Evolutionary conservation across 176 grass and related monocot genomes (phyloP), one percentile per base, ranked within the genome.

Genomic region (Aegilops bicornis): DNA sequence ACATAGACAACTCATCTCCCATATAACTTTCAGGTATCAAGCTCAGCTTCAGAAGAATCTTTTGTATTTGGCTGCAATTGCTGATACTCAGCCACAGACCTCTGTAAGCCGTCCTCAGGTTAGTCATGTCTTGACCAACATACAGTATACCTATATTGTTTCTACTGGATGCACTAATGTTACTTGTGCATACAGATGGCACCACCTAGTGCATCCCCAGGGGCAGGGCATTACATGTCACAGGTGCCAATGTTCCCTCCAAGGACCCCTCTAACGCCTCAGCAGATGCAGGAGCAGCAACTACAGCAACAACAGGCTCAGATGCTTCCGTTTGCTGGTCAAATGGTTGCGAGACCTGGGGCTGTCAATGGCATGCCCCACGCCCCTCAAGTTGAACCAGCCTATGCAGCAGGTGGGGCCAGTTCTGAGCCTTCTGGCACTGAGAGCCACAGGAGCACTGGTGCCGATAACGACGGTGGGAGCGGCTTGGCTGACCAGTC

Each of bases 1-100:
- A 9, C 31, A 65, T 66, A 74, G 19, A 40, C 35, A 62, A 63
- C 79, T 84, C 22, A 77, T 63, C 16, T 68, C 30, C 19, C 31
- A 80, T 65, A 19, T 75, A 77, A 92, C 40, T 82, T 83, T 90
- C 70, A 99, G 97, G 87, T 99, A 94, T 85, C 94, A 99, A 93
- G 90, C 97, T 4, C 97, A 93, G 86, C 97, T 99, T 75, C 97
- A 99, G 85, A 99, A 99, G 85, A 99, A 99, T 72, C 90, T 99
- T 45, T 61, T 99, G 73, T 93, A 96, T 78, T 86, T 99, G 22
- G 97, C 97, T 73, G 97, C 97, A 71, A 94, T 96, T 59, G 97
- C 97, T 50, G 97, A 99, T 87, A 77, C 94, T 20, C 97, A 93
- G 87, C 94, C 97, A 40, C 92, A 94, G 75, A 74, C 92, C 27